Conservation (phyloP, 1,139 yeast genomes). For the Suhomyces yuchorum region DNA sequence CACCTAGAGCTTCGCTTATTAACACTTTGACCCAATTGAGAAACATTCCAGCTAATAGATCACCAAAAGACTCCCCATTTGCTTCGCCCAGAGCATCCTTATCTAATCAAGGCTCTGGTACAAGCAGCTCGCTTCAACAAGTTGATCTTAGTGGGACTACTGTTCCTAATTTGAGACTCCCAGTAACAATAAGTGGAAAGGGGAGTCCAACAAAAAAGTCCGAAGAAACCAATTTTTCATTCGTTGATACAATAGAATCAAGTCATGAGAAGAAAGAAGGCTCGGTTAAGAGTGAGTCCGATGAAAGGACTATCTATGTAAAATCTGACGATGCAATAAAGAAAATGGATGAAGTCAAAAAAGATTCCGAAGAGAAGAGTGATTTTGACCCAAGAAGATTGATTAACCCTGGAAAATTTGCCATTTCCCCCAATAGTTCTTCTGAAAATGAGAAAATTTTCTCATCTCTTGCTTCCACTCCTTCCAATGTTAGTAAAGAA, state of each 20-base stretch:
- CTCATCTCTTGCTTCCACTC: conserved; percentile 19
- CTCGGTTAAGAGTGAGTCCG: background rate
- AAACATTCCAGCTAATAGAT: conserved; percentile 39
- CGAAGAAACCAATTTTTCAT: conserved; percentile 1
- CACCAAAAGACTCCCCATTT: conserved; percentile 47
- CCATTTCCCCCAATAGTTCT: background rate
- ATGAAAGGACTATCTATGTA: background rate
- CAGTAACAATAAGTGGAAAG: background rate
- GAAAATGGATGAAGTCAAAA: background rate
- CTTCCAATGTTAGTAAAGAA: conserved; percentile 14
- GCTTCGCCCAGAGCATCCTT: conserved; percentile 53
- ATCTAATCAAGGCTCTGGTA: conserved; percentile 29
- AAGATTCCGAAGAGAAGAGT: background rate
- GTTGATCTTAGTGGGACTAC: conserved; percentile 24
- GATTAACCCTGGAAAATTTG: background rate
- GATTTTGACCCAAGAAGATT: background rate
- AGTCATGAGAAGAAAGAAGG: background rate
- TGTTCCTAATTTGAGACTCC: conserved; percentile 25
- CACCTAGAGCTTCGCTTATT: conserved; percentile 47
- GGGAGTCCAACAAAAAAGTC: conserved; percentile 4
- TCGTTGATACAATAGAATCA: conserved; percentile 1
- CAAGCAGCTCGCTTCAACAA: background rate
- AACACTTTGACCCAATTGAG: conserved; percentile 47
- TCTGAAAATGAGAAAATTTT: background rate
- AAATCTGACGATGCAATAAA: background rate